Evolutionary conservation across 495 filamentous ascomycete species (phyloP).

Genomic region (Physcia stellaris): DNA sequence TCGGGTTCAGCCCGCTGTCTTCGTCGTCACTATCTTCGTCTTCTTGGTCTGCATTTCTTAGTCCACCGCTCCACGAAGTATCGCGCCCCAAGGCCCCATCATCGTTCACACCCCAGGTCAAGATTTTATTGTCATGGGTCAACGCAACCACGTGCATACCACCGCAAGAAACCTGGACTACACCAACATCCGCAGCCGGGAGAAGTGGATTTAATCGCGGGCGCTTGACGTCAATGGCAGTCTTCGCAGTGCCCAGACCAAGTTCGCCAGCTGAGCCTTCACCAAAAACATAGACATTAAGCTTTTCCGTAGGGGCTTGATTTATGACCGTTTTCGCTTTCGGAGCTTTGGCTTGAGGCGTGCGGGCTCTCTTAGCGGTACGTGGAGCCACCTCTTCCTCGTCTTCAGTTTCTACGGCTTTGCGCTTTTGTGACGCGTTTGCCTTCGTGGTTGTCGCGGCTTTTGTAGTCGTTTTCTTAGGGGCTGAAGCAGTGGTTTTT

Average conservation of each 20-base stretch:
- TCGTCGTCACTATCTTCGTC: slow-evolving; percentile 33
- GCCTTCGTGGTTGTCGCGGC: not conserved
- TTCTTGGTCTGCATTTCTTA: slow-evolving; percentile 48
- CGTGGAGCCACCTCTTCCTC: slow-evolving; percentile 15
- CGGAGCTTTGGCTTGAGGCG: slow-evolving; percentile 8
- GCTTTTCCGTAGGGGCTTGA: slow-evolving; percentile 26
- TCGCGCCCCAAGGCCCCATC: slow-evolving; percentile 50
- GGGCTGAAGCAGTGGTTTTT: not conserved
- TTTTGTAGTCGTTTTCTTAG: no score
- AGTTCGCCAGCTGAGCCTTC: slow-evolving; percentile 57
- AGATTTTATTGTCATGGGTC: slow-evolving; percentile 47
- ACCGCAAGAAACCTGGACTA: slow-evolving; percentile 46
- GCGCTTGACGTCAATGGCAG: slow-evolving; percentile 51
- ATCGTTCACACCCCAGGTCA: slow-evolving; percentile 60
- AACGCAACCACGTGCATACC: slow-evolving; percentile 53
- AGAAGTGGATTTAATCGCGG: slow-evolving; percentile 50
- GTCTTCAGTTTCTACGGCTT: slow-evolving; percentile 19
- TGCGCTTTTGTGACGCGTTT: slow-evolving; percentile 1
- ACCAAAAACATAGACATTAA: slow-evolving; percentile 56
- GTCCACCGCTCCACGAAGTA: slow-evolving; percentile 46
- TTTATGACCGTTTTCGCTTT: slow-evolving; percentile 29
- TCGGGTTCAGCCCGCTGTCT: slow-evolving; percentile 44
- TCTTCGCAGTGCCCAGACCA: slow-evolving; percentile 47
- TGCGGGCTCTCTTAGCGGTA: slow-evolving; percentile 15
- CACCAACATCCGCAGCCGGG: slow-evolving; percentile 42